Base-by-base conservation (phyloP, 2,329 filamentous ascomycete species). In the Fusarium albidum region DNA sequence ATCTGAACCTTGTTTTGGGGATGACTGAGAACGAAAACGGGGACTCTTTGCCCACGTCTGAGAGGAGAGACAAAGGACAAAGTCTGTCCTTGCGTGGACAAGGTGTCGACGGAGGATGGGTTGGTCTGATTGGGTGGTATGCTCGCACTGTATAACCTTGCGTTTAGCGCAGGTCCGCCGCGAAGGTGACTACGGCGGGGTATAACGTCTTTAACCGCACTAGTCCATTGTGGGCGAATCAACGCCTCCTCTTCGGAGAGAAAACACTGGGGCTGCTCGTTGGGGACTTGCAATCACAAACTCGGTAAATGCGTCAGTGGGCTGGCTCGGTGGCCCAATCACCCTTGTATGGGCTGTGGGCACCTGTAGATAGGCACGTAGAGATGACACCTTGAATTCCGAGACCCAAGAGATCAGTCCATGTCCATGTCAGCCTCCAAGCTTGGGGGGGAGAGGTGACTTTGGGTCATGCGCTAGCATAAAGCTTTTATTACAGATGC, bases 1-100 rank as follows among this genome's bases (percentile, higher is more conserved):
- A 55, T 42, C 38, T 55, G 55, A 66, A 63, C 55, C 61, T 65
- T 66, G 65, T 55, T 66, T 65, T 57, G 44, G 56, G 32, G 38
- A 57, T 39, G 43, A 62, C 51, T 59, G 59, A 58, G 42, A 45
- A 37, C 17, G 56, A 26, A 42, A 48, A 29, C 35, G 28, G 34
- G 44, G 44, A 55, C 57, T 55, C 51, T 61, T 45, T 49, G 33
- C 55, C 55, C 43, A 63, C 49, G 55, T 52, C 44, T 49, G 61
- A 60, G 54, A 56, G 60, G 40, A 43, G 12, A 29, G 14, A 39
- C 18, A 37, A 37, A 17, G 17, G 34, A 37, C 34, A 55, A 51
- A 53, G 57, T 61, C 58, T 63, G 55, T 57, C 50, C 55, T 57
- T 44, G 40, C 53, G 41, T 29, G 26, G 17, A 33, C 41, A 41